Evolutionary conservation across 2,329 filamentous ascomycete species (phyloP).

Genomic region (Tolypocladium guangdongense): DNA sequence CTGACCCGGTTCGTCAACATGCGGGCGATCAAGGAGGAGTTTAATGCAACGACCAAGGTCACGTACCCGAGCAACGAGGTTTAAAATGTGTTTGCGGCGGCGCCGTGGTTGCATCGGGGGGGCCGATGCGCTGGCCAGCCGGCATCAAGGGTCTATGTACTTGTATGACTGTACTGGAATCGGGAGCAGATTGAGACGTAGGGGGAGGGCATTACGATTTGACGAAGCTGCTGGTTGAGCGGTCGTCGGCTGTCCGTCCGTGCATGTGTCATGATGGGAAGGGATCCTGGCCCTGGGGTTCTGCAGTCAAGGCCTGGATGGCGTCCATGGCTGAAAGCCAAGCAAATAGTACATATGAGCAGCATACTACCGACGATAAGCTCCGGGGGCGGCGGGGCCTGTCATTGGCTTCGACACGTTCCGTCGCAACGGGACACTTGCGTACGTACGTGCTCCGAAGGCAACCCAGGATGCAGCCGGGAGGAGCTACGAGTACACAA

Average conservation of each 20-base stretch:
- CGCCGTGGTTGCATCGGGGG: not conserved
- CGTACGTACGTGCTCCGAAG: not conserved
- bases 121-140: not conserved
- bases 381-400: not conserved
- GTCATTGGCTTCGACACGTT: not conserved
- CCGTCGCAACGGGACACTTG: too few species aligned
- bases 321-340: not conserved
- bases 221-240: not conserved
- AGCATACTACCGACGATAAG: too few species aligned
- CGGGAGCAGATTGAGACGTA: not conserved
- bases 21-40: slow-evolving; percentile 67
- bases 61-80: slow-evolving; percentile 62
- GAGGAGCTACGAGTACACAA: not conserved
- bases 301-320: not conserved
- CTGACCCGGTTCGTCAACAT: slow-evolving; percentile 56
- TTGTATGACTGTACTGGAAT: not conserved
- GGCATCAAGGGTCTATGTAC: not conserved
- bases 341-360: not conserved
- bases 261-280: not conserved
- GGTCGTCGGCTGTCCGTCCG: not conserved
- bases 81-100: slow-evolving; percentile 15
- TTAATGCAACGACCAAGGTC: slow-evolving; percentile 50
- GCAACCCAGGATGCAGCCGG: not conserved
- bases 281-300: not conserved
- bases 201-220: not conserved